Base-by-base conservation (phyloP, 805 yeast genomes). In the Saturnispora sanitii region DNA sequence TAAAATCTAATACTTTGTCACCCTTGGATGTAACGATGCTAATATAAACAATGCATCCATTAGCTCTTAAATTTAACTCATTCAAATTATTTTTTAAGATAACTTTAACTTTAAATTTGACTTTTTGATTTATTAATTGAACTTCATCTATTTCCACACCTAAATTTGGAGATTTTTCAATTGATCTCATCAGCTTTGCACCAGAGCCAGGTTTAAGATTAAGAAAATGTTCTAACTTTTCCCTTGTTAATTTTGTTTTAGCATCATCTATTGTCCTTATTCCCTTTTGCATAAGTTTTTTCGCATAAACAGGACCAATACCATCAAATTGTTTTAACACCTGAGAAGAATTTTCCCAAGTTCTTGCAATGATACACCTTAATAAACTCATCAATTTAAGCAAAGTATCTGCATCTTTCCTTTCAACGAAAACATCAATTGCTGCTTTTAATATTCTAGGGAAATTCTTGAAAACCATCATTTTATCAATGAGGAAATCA, bases 271-370 rank as follows among this genome's bases (percentile, higher is more conserved):
- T 53, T 2, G 50, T 48, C 3, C 37, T 41, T 2, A 74, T 46
- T n/a, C 63, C 56, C 7, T 61, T 61, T 17, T 55, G 59, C 0
- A 57, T 54, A 38, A 72, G 56, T 34, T 61, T 64, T 30, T 66
- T 54, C 0, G 68, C 64, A 20, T 65, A 56, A 0, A 60, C 65
- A 2, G 64, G 43, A 0, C 75, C 77, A 17, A 75, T 54, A 5
- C 68, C 71, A 21, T 67, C 67, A 9, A 75, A 40, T 41, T 75
- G 80, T 37, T 66, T 53, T n/a, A 74, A 50, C 4, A 65, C 65
- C 51, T 63, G 59, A 0, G 70, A 52, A 0, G 67, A 50, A 38
- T 65, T 67, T 45, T 72, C 78, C 81, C 81, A 74, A 13, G 75
- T 62, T 43, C 58, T 62, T 0, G 73, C 71, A 34, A 51, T 53